Percentiles rank a stretch among this genome's conserved stretches.
phyloP scores from a whole-genome alignment of 2,329 filamentous ascomycete species.

The Monosporascus ibericus region DNA sequence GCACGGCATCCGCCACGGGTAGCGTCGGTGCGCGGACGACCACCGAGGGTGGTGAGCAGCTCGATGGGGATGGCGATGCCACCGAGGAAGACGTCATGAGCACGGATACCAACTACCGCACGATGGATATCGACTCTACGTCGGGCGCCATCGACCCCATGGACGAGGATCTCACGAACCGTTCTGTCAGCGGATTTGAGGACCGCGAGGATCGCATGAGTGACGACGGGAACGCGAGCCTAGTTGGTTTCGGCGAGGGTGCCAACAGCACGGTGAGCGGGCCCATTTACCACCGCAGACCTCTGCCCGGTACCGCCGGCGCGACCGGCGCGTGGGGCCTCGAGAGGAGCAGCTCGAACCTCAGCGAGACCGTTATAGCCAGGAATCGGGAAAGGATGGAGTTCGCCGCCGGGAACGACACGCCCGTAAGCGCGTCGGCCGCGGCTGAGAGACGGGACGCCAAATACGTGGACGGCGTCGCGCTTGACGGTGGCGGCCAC shows the following conservation, averaged over 20 bases:
- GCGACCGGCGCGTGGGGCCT: constrained; percentile 32
- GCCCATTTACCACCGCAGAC: constrained; percentile 58
- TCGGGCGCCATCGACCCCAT: constrained; percentile 24
- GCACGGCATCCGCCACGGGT: constrained; percentile 81
- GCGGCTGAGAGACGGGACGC: constrained; percentile 52
- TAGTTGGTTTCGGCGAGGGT: constrained; percentile 90
- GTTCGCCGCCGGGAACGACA: constrained; percentile 30
- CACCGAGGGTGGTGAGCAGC: constrained; percentile 47
- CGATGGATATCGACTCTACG: constrained; percentile 48
- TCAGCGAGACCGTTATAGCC: constrained; percentile 38
- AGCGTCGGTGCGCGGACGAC: constrained; percentile 58
- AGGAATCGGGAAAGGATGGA: constrained; percentile 23
- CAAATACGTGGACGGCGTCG: constrained; percentile 61
- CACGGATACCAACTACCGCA: constrained; percentile 54
- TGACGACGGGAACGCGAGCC: constrained; percentile 74
- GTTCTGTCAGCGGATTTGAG: constrained; percentile 46
- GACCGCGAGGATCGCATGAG: constrained; percentile 85
- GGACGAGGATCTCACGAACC: constrained; percentile 36
- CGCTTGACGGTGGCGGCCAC: constrained; percentile 43
- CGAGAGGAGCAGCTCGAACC: constrained; percentile 46
- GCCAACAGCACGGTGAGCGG: constrained; percentile 80
- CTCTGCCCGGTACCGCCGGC: constrained; percentile 33
- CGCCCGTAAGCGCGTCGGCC: constrained; percentile 38
- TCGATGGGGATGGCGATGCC: constrained; percentile 44
- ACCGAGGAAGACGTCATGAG: constrained; percentile 66